Evolutionary conservation across 441 rosid genomes (phyloP).

Genomic region (Euphorbia corollata): DNA sequence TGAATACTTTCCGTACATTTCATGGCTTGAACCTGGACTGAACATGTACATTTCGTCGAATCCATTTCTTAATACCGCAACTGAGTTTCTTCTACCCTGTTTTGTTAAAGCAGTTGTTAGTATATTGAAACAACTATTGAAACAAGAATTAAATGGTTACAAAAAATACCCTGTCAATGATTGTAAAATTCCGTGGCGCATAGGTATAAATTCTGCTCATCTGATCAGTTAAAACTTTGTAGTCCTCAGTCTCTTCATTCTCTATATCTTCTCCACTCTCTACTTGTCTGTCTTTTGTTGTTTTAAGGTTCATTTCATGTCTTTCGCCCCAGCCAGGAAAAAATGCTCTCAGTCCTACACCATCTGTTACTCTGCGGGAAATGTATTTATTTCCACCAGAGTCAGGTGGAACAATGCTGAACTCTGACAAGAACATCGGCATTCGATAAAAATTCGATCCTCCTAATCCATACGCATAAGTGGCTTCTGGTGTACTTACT

Average conservation of each 20-base stretch:
- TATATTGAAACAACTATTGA: background rate
- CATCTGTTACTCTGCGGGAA: constrained; percentile 22
- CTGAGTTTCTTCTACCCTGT: constrained; percentile 86
- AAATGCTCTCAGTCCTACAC: constrained; percentile 19
- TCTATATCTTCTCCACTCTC: constrained; percentile 34
- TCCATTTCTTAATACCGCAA: constrained; percentile 57
- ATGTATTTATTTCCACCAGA: constrained; percentile 10
- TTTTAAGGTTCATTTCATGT: constrained; percentile 12
- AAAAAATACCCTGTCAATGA: constrained; percentile 63
- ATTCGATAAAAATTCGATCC: constrained; percentile 49
- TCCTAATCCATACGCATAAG: constrained; percentile 59
- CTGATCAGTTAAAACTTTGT: constrained; percentile 54
- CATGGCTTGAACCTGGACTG: constrained; percentile 76
- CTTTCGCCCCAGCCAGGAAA: constrained; percentile 15
- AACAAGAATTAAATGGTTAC: background rate
- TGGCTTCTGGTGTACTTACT: constrained; percentile 82
- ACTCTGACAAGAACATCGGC: constrained; percentile 35
- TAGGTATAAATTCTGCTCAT: constrained; percentile 74
- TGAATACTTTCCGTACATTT: constrained; percentile 58
- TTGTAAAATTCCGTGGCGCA: constrained; percentile 61
- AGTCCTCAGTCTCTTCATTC: constrained; percentile 58
- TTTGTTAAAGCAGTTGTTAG: background rate
- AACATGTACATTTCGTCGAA: constrained; percentile 65
- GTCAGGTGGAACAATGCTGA: constrained; percentile 42
- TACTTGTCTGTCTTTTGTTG: background rate